phyloP scores from a whole-genome alignment of 164 flowering plant genomes.

The Stephania cephalantha region DNA sequence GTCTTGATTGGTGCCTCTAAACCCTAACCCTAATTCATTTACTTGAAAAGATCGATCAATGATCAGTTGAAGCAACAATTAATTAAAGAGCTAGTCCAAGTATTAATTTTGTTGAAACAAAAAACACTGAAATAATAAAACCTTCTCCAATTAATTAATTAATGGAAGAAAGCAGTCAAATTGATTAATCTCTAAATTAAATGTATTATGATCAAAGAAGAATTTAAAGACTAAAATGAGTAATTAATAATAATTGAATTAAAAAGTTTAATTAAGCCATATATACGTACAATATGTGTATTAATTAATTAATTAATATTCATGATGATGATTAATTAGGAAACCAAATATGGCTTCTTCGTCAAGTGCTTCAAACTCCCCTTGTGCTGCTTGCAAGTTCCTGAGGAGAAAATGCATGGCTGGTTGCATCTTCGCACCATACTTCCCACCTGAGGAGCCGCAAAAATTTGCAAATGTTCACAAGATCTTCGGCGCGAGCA shows the following conservation, averaged over 20 bases:
- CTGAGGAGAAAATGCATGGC: slow-evolving; percentile 59
- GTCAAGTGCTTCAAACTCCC: slow-evolving; percentile 46
- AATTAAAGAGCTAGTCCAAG: too few species aligned
- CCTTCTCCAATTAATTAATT: too few species aligned
- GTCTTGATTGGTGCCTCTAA: neutral
- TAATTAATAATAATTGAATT: neutral
- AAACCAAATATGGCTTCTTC: slow-evolving; percentile 39
- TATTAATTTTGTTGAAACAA: neutral
- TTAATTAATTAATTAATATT: neutral
- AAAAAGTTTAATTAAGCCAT: too few species aligned
- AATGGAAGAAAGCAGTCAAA: too few species aligned
- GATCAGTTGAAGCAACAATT: neutral
- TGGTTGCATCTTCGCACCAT: slow-evolving; percentile 64
- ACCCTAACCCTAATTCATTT: slow-evolving; percentile 15
- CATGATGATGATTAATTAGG: neutral
- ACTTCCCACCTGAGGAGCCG: slow-evolving; percentile 77
- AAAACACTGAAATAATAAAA: too few species aligned
- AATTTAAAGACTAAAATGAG: neutral
- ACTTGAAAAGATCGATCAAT: neutral
- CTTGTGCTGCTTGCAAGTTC: slow-evolving; percentile 84
- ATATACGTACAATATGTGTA: too few species aligned
- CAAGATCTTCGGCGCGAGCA: slow-evolving; percentile 81
- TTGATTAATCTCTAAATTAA: too few species aligned
- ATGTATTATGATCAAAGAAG: too few species aligned
- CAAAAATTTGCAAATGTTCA: slow-evolving; percentile 72